These are phyloP conservation scores for Paraurostyla sp. DNA, from an alignment of 73 alveolate genomes.

Conservation along the genomic window DNA sequence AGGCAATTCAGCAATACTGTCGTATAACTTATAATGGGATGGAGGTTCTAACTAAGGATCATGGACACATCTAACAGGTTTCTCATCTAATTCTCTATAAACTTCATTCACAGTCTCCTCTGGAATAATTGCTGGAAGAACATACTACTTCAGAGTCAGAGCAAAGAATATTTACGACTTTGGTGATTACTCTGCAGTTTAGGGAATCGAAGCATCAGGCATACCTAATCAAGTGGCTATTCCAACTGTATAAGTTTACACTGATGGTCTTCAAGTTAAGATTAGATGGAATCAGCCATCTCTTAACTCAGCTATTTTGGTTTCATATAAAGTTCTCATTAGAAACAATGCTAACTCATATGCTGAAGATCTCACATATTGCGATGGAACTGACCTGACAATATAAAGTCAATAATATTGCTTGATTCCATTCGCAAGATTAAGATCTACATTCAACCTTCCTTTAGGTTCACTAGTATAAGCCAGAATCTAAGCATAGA, in stretches of 20 bases:
- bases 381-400: conserved; percentile 34
- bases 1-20: conserved; percentile 57
- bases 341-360: neutral
- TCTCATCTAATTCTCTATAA: neutral
- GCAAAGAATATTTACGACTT: conserved; percentile 68
- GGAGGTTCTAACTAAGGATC: neutral
- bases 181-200: conserved; percentile 47
- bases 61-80: conserved; percentile 18
- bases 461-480: neutral
- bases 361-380: conserved; percentile 51
- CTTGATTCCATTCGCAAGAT: conserved; percentile 46
- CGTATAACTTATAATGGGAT: conserved; percentile 52
- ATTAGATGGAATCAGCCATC: conserved; percentile 50
- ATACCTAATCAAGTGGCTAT: conserved; percentile 39
- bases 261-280: conserved; percentile 37
- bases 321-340: conserved; percentile 18
- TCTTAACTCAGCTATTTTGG: conserved; percentile 4
- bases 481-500: conserved; percentile 60
- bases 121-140: conserved; percentile 45
- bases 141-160: conserved; percentile 53
- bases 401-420: conserved; percentile 21
- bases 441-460: conserved; percentile 5
- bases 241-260: neutral
- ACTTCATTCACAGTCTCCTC: neutral
- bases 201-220: conserved; percentile 48